Percentiles rank a stretch among this genome's conserved stretches.
Evolutionary conservation across 805 yeast genomes (phyloP).

Genomic region (Blastobotrys mokoenaii): DNA sequence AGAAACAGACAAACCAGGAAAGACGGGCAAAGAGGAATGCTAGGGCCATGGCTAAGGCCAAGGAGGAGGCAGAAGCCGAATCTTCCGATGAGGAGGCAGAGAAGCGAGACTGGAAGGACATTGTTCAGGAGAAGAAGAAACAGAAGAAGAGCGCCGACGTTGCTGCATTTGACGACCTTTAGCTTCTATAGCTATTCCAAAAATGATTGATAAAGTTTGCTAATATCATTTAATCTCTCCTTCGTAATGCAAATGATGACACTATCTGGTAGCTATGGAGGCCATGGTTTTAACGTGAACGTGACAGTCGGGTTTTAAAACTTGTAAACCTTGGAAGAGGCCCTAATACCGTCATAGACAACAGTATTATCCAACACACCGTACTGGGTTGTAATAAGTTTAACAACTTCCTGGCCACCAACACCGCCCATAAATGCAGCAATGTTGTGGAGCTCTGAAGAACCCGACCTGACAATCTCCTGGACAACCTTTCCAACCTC

Average conservation of each 20-base stretch:
- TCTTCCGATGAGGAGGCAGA: constrained; percentile 33
- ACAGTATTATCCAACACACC: constrained; percentile 65
- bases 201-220: no score
- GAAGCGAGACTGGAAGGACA: constrained; percentile 81
- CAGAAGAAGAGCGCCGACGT: constrained; percentile 32
- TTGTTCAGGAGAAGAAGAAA: constrained; percentile 58
- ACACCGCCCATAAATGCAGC: constrained; percentile 75
- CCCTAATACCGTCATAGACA: constrained; percentile 63
- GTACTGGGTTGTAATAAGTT: constrained; percentile 69
- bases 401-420: constrained; percentile 76
- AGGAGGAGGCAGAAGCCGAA: constrained; percentile 16
- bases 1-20: constrained; percentile 51
- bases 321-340: constrained; percentile 28
- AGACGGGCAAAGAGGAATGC: constrained; percentile 64
- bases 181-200: no score
- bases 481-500: constrained; percentile 33
- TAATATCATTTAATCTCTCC: background rate
- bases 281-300: no score
- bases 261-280: no score
- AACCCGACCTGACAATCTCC: constrained; percentile 32
- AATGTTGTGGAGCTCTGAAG: constrained; percentile 46
- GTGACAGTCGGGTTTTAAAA: no score
- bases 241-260: no score
- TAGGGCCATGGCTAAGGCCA: constrained; percentile 48
- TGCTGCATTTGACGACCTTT: constrained; percentile 22